These are phyloP conservation scores for Mediolabrus comicus DNA, from an alignment of 108 stramenopile species.

Conservation along the genomic window DNA sequence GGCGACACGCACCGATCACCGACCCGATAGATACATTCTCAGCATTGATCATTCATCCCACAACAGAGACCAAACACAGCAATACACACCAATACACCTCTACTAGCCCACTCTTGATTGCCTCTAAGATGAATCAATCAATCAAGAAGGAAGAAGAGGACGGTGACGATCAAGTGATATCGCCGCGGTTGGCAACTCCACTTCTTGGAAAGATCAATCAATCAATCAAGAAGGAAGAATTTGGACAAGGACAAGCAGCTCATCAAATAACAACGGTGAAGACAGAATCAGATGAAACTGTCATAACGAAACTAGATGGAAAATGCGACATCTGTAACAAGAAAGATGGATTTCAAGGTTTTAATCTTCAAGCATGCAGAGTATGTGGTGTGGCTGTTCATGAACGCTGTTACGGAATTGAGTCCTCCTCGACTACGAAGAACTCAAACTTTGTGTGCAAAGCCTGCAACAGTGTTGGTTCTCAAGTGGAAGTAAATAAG, in stretches of 20 bases:
- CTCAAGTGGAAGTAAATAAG: neutral
- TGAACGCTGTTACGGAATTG: slow-evolving; percentile 26
- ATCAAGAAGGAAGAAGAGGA: neutral
- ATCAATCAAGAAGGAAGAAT: neutral
- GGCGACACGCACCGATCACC: no score
- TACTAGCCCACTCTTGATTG: no score
- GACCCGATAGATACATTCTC: no score
- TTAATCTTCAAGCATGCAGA: slow-evolving; percentile 13
- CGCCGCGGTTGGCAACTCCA: no score
- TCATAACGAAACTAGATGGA: neutral
- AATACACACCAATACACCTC: no score
- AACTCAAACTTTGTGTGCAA: slow-evolving; percentile 17
- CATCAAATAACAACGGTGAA: neutral
- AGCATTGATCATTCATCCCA: no score
- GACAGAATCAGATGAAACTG: neutral
- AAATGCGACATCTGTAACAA: slow-evolving; percentile 27
- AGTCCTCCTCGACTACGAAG: neutral
- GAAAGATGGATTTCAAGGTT: slow-evolving; percentile 14
- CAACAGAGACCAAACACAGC: no score
- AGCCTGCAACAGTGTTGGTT: slow-evolving; percentile 24
- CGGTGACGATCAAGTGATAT: no score
- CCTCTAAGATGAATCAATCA: no score
- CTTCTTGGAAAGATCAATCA: neutral
- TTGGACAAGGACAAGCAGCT: no score
- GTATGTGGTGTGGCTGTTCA: slow-evolving; percentile 21